Base-by-base conservation (phyloP, 345 rosid species). In the Boechera retrofracta region DNA sequence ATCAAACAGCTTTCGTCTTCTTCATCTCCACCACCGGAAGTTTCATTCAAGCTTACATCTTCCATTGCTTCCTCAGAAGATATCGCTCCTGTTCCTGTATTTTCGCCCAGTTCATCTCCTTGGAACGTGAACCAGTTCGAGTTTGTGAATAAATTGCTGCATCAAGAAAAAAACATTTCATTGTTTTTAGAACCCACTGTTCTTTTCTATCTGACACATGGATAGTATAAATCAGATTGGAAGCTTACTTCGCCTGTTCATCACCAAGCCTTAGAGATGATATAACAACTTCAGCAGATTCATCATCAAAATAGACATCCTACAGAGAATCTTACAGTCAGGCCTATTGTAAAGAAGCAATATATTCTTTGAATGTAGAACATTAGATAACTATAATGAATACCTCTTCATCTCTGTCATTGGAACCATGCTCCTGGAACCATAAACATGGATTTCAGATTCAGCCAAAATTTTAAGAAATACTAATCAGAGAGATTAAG, bases 41-140 rank as follows among this genome's bases (percentile, higher is more conserved):
- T 71, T 62, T 86, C 92, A 65, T 95, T 87, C 83, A 92, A 86
- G 83, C 91, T 91, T 56, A 88, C 81, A 39, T 88, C 94, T 45
- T 89, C 96, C 99, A 95, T 87, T 67, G 75, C 28, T 84, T 87
- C 97, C 8, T 87, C 97, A 0, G 83, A 55, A 31, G 91, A 82
- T 6, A 90, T 84, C 10, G 80, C 76, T 55, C 89, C 85, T 18
- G 73, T 68, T 67, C 89, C 83, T 67, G 89, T 87, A 69, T 77
- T 75, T 65, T 82, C 89, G 41, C 82, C 81, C 42, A 79, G 38
- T 75, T 88, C 86, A 49, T 95, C 97, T 10, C 94, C 97, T 88
- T 91, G 92, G 85, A 91, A 95, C 0, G 98, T 91, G 83, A 95
- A 95, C 99, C 99, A 95, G 82, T 95, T 89, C 41, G 98, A 91